Conservation (phyloP, 2,329 filamentous ascomycete genomes). For the Saccharata proteae region DNA sequence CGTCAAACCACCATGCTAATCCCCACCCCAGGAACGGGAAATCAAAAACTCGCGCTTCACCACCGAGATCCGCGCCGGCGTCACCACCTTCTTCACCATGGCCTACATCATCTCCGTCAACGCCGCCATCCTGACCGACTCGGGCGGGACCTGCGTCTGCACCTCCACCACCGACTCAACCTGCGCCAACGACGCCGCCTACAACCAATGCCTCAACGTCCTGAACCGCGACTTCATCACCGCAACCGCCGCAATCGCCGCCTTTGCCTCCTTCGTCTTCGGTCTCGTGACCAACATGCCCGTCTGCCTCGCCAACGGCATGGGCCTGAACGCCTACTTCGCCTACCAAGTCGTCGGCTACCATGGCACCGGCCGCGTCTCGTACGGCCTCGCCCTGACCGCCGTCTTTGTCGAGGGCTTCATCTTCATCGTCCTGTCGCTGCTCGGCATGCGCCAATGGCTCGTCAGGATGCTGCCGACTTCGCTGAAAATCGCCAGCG, state of each 20-base stretch:
- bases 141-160: slow-evolving; percentile 67
- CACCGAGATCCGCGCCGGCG: slow-evolving; percentile 69
- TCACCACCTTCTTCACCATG: slow-evolving; percentile 54
- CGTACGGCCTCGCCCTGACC: slow-evolving; percentile 65
- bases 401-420: slow-evolving; percentile 83
- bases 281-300: slow-evolving; percentile 67
- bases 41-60: slow-evolving; percentile 68
- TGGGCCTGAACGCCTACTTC: slow-evolving; percentile 69
- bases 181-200: slow-evolving; percentile 46
- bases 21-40: slow-evolving; percentile 45
- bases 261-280: slow-evolving; percentile 66
- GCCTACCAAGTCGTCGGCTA: slow-evolving; percentile 69
- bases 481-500: slow-evolving; percentile 76
- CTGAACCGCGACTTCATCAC: slow-evolving; percentile 72
- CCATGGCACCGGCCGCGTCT: slow-evolving; percentile 60
- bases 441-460: slow-evolving; percentile 78
- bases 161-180: slow-evolving; percentile 34
- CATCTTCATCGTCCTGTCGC: slow-evolving; percentile 67
- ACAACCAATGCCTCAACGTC: slow-evolving; percentile 45
- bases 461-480: slow-evolving; percentile 69
- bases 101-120: slow-evolving; percentile 62
- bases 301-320: slow-evolving; percentile 24
- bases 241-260: slow-evolving; percentile 70
- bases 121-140: slow-evolving; percentile 37
- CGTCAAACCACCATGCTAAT: slow-evolving; percentile 2